Percentiles rank a stretch among this genome's conserved stretches.
phyloP scores from a whole-genome alignment of 2,329 filamentous ascomycete species.

The Rugonectria rugulosa region DNA sequence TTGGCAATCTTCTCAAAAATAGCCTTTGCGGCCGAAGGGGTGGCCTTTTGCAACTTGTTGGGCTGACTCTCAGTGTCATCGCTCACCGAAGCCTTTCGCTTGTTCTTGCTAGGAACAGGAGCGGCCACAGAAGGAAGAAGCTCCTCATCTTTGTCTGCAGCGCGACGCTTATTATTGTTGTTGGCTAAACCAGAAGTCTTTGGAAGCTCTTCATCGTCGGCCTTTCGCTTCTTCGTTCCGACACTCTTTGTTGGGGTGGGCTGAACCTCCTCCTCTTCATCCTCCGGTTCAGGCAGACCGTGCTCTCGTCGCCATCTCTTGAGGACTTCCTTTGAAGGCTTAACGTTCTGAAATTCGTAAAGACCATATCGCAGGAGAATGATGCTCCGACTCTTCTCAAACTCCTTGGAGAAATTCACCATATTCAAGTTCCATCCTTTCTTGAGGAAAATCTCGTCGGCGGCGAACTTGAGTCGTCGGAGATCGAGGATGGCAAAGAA shows the following conservation, averaged over 20 bases:
- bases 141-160: constrained; percentile 49
- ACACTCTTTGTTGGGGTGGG: constrained; percentile 44
- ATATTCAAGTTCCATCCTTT: constrained; percentile 71
- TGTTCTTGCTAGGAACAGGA: constrained; percentile 53
- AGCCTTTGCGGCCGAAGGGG: constrained; percentile 62
- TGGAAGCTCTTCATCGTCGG: constrained; percentile 59
- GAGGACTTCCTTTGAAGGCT: constrained; percentile 64
- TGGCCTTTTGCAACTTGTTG: constrained; percentile 58
- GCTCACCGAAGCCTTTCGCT: constrained; percentile 58
- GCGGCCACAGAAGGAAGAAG: constrained; percentile 42
- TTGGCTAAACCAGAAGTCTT: constrained; percentile 47
- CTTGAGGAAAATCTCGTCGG: constrained; percentile 65
- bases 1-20: constrained; percentile 66
- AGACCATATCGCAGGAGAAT: constrained; percentile 68
- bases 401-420: constrained; percentile 69
- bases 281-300: constrained; percentile 59
- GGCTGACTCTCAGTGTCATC: constrained; percentile 58
- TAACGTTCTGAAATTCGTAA: constrained; percentile 69
- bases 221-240: constrained; percentile 63
- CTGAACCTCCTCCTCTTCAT: constrained; percentile 54
- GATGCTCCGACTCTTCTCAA: constrained; percentile 68
- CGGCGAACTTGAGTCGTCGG: constrained; percentile 67
- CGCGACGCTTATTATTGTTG: constrained; percentile 59
- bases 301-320: constrained; percentile 66
- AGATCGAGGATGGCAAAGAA: constrained; percentile 70